Conservation (phyloP, 495 filamentous ascomycete species). For the Penicillium mononematosum region DNA sequence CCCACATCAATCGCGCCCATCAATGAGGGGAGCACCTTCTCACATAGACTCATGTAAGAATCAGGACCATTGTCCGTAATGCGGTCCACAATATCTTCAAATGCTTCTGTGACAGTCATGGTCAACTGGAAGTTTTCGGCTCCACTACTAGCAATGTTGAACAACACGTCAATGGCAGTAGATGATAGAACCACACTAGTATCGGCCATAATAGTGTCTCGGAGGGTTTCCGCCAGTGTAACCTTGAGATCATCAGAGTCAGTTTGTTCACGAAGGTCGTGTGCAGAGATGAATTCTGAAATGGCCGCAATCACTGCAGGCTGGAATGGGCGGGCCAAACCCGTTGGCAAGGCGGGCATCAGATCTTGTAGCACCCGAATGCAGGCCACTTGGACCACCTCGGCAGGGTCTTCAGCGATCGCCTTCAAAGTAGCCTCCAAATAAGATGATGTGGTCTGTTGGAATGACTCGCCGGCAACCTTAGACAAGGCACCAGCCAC, state of each 20-base stretch:
- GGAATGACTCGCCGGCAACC: conserved; percentile 54
- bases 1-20: conserved; percentile 88
- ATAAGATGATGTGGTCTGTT: conserved; percentile 56
- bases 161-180: conserved; percentile 77
- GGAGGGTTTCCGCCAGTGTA: conserved; percentile 82
- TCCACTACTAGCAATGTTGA: conserved; percentile 82
- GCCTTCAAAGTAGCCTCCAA: conserved; percentile 73
- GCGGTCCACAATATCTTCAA: conserved; percentile 76
- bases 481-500: conserved; percentile 71
- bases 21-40: conserved; percentile 82
- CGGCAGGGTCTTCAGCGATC: conserved; percentile 70
- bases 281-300: conserved; percentile 69
- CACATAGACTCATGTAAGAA: conserved; percentile 74
- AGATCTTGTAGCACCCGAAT: conserved; percentile 87
- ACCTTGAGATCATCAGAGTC: conserved; percentile 90
- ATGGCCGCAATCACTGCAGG: conserved; percentile 70
- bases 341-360: conserved; percentile 55
- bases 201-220: conserved; percentile 77
- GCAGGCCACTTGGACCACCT: conserved; percentile 87
- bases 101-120: conserved; percentile 80
- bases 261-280: conserved; percentile 76
- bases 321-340: conserved; percentile 62
- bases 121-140: conserved; percentile 84
- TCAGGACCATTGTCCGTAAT: conserved; percentile 64
- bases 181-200: conserved; percentile 67